A percentile compares a stretch with the other conserved stretches of the same genome.
These are phyloP conservation scores for Talaromyces thailandensis DNA, from an alignment of 495 filamentous ascomycete species.

Conservation along the genomic window DNA sequence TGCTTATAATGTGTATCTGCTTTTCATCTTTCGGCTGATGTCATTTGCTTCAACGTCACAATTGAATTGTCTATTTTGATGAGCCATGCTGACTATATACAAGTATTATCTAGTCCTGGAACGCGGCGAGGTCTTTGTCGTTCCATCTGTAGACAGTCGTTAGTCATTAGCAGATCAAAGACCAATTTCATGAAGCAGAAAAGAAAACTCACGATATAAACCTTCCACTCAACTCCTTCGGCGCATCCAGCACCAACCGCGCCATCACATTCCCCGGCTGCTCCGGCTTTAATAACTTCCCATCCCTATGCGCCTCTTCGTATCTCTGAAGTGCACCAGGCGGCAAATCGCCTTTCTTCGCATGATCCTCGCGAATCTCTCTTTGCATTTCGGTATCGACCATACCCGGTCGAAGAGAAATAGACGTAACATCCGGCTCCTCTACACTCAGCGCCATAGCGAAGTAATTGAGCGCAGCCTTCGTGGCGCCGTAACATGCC, in stretches of 20 bases:
- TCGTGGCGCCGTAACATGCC: conserved; percentile 74
- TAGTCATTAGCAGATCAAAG: conserved; percentile 6
- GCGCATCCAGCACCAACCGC: conserved; percentile 55
- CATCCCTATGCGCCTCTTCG: conserved; percentile 51
- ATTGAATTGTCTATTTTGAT: conserved; percentile 26
- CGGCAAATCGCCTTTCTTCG: conserved; percentile 45
- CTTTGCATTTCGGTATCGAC: conserved; percentile 93
- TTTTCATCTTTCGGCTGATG: conserved; percentile 98
- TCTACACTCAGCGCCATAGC: conserved; percentile 63
- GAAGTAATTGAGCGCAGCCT: conserved; percentile 84
- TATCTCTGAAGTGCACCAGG: conserved; percentile 61
- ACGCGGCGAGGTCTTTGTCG: conserved; percentile 51
- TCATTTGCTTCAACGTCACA: conserved; percentile 9
- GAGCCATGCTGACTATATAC: conserved; percentile 10
- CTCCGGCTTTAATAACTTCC: conserved; percentile 68
- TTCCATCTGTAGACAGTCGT: conserved; percentile 60
- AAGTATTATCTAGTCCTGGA: conserved; percentile 36
- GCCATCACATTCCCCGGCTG: conserved; percentile 84
- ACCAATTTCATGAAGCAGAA: conserved; percentile 6
- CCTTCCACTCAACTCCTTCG: conserved; percentile 60
- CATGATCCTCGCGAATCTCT: conserved; percentile 64
- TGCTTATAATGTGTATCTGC: conserved; percentile 66
- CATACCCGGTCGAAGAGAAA: conserved; percentile 73
- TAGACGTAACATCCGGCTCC: conserved; percentile 63
- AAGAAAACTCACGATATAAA: conserved; percentile 54